These are phyloP conservation scores for Penicillium roqueforti DNA, from an alignment of 495 filamentous ascomycete species.

Conservation along the genomic window DNA sequence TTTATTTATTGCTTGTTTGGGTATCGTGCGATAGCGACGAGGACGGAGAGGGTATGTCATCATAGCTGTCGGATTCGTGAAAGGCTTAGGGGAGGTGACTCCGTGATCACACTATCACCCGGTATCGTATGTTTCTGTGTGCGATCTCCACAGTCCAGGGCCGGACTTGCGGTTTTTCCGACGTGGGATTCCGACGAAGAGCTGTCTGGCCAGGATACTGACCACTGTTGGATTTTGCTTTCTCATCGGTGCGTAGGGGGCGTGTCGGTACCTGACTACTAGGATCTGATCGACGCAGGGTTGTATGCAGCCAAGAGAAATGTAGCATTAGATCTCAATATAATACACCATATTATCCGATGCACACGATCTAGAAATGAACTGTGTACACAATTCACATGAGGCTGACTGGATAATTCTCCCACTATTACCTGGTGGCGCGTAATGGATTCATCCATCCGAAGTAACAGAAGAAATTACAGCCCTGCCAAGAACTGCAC, in stretches of 20 bases:
- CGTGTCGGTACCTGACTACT: neutral
- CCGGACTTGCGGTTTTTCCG: neutral
- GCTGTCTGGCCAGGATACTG: neutral
- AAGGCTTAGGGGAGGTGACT: too few species aligned
- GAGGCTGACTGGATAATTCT: slow-evolving; percentile 3
- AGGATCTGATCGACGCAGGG: slow-evolving; percentile 19
- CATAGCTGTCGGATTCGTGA: too few species aligned
- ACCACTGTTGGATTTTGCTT: neutral
- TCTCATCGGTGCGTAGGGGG: slow-evolving; percentile 2
- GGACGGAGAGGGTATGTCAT: neutral
- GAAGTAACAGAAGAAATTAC: too few species aligned
- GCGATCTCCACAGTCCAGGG: neutral
- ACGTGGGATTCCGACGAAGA: too few species aligned
- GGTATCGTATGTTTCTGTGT: neutral
- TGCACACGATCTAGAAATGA: neutral
- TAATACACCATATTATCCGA: neutral
- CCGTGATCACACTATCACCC: neutral
- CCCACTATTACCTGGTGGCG: neutral
- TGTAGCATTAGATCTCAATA: neutral
- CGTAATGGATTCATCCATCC: neutral
- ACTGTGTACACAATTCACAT: neutral
- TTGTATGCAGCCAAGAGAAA: slow-evolving; percentile 18
- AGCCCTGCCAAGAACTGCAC: too few species aligned
- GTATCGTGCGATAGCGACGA: neutral
- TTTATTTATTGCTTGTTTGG: neutral